A percentile compares a stretch with the other conserved stretches of the same genome.
These are phyloP conservation scores for Coniochaeta hoffmannii DNA, from an alignment of 2,329 filamentous ascomycete genomes.

Conservation along the genomic window DNA sequence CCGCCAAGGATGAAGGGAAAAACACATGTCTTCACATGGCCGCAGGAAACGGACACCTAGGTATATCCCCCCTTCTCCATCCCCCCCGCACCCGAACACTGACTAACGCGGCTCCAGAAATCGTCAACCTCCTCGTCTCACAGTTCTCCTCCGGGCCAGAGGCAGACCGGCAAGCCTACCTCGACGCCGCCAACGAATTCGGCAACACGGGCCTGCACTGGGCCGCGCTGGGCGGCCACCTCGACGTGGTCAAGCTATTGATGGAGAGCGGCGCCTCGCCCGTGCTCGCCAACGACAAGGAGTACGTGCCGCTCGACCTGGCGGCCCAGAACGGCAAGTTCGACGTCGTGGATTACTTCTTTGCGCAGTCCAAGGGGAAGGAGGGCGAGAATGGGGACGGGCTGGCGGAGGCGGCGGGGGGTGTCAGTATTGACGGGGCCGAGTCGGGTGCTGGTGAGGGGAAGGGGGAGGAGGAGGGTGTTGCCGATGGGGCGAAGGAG, in stretches of 20 bases:
- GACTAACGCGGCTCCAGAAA: conserved; percentile 26
- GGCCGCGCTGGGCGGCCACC: conserved; percentile 84
- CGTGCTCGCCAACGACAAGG: conserved; percentile 70
- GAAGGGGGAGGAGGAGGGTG: too few species aligned
- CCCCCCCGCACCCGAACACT: not conserved
- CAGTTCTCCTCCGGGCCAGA: conserved; percentile 31
- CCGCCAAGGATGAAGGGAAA: conserved; percentile 65
- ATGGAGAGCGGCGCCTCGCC: conserved; percentile 72
- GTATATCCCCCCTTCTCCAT: conserved; percentile 37
- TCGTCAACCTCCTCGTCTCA: conserved; percentile 34
- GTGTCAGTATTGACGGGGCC: conserved; percentile 29
- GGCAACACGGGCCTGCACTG: conserved; percentile 93
- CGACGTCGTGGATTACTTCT: conserved; percentile 55
- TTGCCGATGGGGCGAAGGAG: too few species aligned
- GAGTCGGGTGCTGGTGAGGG: conserved; percentile 5
- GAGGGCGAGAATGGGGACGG: conserved; percentile 41
- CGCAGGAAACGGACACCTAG: conserved; percentile 78
- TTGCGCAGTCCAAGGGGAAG: conserved; percentile 38
- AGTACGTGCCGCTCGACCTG: conserved; percentile 72
- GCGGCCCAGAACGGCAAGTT: conserved; percentile 64
- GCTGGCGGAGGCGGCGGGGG: conserved; percentile 28
- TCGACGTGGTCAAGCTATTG: conserved; percentile 71
- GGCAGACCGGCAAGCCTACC: conserved; percentile 40
- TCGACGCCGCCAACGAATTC: conserved; percentile 67
- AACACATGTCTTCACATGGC: conserved; percentile 89